Conservation (phyloP, 2,329 filamentous ascomycete species). For the Neopestalotiopsis clavispora region DNA sequence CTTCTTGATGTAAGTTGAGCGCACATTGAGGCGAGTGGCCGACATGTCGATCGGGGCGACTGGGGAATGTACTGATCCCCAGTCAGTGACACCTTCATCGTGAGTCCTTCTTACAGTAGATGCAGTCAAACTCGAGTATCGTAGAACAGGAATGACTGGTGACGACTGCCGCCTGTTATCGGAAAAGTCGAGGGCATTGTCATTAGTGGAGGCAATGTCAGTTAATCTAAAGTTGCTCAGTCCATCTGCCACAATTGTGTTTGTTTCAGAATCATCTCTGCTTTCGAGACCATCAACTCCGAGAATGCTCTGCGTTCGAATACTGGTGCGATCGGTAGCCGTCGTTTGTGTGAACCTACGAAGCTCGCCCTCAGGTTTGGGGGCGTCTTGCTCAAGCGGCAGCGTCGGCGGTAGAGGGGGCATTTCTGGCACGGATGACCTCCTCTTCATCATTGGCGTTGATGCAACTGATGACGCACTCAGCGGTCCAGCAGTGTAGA, state of each 20-base stretch:
- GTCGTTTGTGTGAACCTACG: slow-evolving; percentile 34
- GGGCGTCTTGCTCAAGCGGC: slow-evolving; percentile 25
- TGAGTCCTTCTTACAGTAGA: slow-evolving; percentile 39
- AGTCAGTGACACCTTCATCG: slow-evolving; percentile 50
- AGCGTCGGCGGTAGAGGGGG: slow-evolving; percentile 43
- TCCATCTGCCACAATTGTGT: slow-evolving; percentile 35
- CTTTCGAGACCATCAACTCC: slow-evolving; percentile 40
- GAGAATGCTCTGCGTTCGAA: slow-evolving; percentile 46
- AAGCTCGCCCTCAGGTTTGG: slow-evolving; percentile 28
- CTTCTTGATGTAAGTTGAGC: slow-evolving; percentile 45
- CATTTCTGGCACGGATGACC: slow-evolving; percentile 50
- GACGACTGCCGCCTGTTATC: slow-evolving; percentile 53
- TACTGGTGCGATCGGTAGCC: slow-evolving; percentile 38
- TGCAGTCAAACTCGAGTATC: slow-evolving; percentile 40
- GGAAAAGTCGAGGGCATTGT: slow-evolving; percentile 24
- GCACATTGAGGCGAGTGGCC: slow-evolving; percentile 44
- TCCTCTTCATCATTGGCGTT: slow-evolving; percentile 30
- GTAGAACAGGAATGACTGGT: slow-evolving; percentile 49
- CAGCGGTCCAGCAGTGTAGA: slow-evolving; percentile 47
- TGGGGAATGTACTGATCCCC: slow-evolving; percentile 57
- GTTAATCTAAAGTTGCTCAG: slow-evolving; percentile 44
- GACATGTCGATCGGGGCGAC: slow-evolving; percentile 49
- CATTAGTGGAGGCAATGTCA: slow-evolving; percentile 31
- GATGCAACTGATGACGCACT: slow-evolving; percentile 27
- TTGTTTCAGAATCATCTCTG: slow-evolving; percentile 32